Evolutionary conservation across 2,329 filamentous ascomycete genomes (phyloP), one percentile per base, ranked within the genome.

Genomic region (Pseudogymnoascus sp.): DNA sequence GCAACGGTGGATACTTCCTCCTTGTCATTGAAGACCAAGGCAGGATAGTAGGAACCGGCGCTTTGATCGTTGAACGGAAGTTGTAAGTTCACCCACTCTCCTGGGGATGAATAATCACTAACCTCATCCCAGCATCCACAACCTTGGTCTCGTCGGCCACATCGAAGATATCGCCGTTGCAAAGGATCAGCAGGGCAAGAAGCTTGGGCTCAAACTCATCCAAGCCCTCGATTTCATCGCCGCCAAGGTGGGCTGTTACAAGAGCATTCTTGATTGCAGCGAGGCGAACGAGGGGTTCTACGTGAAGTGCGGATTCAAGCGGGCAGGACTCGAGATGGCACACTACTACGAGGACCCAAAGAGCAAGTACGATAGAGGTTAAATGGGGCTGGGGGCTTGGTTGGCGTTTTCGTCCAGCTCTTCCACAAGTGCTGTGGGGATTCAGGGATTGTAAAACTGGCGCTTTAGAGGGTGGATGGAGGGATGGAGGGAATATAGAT

Each of bases 201-300:
- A 96, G 79, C 82, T 97, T 47, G 95, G 95, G 4, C 79, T 97
- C 73, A 85, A 91, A 69, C 88, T 97, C 69, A 97, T 97, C 71
- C 91, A 97, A 78, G 92, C 93, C 6, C 83, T 99, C 73, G 93
- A 97, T 77, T 89, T 83, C 74, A 87, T 97, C 65, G 92, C 93
- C 63, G 86, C 91, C 74, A 85, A 91, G 74, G 87, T 95, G 64
- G 95, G 93, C 63, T 97, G 93, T 78, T 97, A 97, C 78, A 97
- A 95, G 88, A 92, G 87, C 68, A 97, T 99, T 70, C 84, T 97
- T 68, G 93, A 97, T 77, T 99, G 95, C 80, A 96, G 90, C 69
- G 93, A 97, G 77, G 86, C 89, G 70, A 99, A 97, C 75, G 92
- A 96, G 77, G 93, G 93, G 21, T 97, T 99, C 80, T 99, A 99